Conservation (phyloP, 257 asterid genomes). For the Solanum pimpinellifolium region DNA sequence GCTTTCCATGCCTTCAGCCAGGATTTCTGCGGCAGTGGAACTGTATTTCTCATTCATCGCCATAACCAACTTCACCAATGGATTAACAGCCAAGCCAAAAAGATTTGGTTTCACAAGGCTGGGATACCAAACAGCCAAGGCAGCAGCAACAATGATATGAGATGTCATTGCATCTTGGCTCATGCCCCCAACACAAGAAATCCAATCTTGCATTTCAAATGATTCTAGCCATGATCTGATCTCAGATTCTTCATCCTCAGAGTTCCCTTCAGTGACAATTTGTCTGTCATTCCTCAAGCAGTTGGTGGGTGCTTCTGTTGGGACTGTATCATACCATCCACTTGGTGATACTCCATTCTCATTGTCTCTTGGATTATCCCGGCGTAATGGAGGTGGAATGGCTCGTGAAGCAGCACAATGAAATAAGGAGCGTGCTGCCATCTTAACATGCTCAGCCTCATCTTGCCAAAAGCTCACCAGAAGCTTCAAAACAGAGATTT, state of each 20-base stretch:
- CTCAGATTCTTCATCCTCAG: constrained; percentile 45
- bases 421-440: constrained; percentile 97
- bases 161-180: constrained; percentile 96
- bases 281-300: constrained; percentile 16
- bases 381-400: constrained; percentile 56
- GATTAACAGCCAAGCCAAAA: constrained; percentile 55
- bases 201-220: constrained; percentile 83
- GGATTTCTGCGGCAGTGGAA: constrained; percentile 89
- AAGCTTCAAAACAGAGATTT: constrained; percentile 40
- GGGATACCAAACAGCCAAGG: constrained; percentile 93
- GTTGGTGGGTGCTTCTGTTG: neutral
- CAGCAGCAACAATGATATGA: constrained; percentile 91
- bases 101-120: constrained; percentile 71
- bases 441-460: constrained; percentile 80
- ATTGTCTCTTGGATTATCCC: constrained; percentile 25
- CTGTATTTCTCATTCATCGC: constrained; percentile 85
- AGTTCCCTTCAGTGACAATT: constrained; percentile 19
- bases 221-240: constrained; percentile 81
- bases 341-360: constrained; percentile 19
- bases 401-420: constrained; percentile 98
- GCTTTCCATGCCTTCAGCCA: constrained; percentile 97
- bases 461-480: constrained; percentile 98
- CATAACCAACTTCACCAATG: constrained; percentile 75
- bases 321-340: constrained; percentile 20
- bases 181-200: constrained; percentile 83